A percentile compares a stretch with the other conserved stretches of the same genome.
Conservation (phyloP, 345 rosid genomes). For the Salix udensis region DNA sequence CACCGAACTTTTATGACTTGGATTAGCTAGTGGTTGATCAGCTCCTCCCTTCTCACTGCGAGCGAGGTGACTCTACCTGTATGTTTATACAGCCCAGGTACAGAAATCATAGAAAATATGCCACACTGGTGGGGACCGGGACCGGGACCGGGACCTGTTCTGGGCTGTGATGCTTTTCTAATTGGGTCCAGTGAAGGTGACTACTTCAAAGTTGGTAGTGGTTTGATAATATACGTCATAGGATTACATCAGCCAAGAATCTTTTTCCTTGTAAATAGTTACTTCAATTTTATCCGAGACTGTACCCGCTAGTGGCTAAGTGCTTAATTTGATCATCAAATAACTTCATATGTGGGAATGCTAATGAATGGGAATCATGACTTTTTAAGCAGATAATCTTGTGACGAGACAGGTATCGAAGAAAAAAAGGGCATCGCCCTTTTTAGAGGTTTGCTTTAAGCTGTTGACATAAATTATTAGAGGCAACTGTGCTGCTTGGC, state of each 20-base stretch:
- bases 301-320: background rate
- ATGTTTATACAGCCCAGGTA: background rate
- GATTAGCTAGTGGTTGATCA: background rate
- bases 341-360: background rate
- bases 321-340: background rate
- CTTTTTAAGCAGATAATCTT: background rate
- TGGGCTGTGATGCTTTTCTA: background rate
- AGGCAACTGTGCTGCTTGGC: too few relatives aligned
- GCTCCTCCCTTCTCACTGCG: background rate
- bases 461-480: background rate
- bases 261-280: background rate
- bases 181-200: constrained; percentile 7
- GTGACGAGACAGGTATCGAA: background rate
- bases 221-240: background rate
- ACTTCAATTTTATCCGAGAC: background rate
- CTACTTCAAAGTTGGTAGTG: background rate
- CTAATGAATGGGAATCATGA: background rate
- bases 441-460: too few relatives aligned
- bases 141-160: background rate
- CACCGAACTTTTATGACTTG: background rate
- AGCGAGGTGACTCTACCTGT: background rate
- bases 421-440: background rate
- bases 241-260: background rate
- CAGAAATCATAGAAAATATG: background rate
- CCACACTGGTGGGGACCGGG: background rate